A percentile compares a stretch with the other conserved stretches of the same genome.
These are phyloP conservation scores for Silybum marianum DNA, from an alignment of 129 eudicot genomes.

Conservation along the genomic window DNA sequence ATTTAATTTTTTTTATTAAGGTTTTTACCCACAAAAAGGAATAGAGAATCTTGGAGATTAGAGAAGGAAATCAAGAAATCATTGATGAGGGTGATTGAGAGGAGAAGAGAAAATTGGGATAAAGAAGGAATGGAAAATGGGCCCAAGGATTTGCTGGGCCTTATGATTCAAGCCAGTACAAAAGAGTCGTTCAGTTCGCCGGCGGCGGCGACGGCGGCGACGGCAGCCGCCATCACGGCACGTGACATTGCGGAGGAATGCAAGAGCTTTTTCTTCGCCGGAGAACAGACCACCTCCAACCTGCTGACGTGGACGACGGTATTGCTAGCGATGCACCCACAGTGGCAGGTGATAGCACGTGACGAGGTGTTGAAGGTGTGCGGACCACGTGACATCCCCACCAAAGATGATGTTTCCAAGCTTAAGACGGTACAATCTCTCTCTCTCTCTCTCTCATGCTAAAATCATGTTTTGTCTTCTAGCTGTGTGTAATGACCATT, in stretches of 20 bases:
- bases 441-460: neutral
- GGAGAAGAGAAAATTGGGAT: conserved; percentile 63
- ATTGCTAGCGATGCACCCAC: conserved; percentile 73
- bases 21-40: conserved; percentile 80
- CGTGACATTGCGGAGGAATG: conserved; percentile 77
- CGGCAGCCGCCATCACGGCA: conserved; percentile 58
- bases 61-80: conserved; percentile 79
- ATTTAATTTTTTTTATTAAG: conserved; percentile 24
- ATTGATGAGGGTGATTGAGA: conserved; percentile 64
- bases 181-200: conserved; percentile 27
- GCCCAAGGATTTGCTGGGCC: conserved; percentile 84
- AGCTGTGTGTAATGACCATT: neutral
- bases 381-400: conserved; percentile 71
- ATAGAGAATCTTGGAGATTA: conserved; percentile 84
- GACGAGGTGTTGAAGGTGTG: conserved; percentile 72
- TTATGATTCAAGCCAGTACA: conserved; percentile 82
- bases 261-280: conserved; percentile 78
- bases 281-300: conserved; percentile 71
- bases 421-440: conserved; percentile 55
- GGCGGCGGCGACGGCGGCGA: conserved; percentile 15
- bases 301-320: conserved; percentile 82
- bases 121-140: conserved; percentile 50
- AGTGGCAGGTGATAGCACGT: conserved; percentile 79
- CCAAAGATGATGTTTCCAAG: conserved; percentile 66
- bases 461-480: conserved; percentile 19